Conservation (phyloP, 257 asterid genomes). For the Solanum neorickii region DNA sequence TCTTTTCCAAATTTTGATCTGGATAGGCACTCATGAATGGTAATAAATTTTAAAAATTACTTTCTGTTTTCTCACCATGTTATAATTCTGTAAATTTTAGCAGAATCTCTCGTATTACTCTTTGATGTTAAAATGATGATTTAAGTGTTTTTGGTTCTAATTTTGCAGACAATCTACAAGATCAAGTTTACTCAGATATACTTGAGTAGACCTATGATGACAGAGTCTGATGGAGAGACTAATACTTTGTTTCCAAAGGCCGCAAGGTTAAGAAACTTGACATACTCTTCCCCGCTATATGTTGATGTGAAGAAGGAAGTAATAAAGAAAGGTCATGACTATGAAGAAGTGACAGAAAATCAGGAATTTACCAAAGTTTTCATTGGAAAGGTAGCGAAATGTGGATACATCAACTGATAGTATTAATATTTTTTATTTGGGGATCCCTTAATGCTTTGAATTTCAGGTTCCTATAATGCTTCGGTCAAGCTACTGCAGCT, state of each 20-base stretch:
- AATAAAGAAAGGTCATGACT: slow-evolving; percentile 91
- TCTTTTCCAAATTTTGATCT: not conserved
- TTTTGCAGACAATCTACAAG: slow-evolving; percentile 76
- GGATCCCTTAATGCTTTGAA: not conserved
- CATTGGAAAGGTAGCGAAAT: slow-evolving; percentile 70
- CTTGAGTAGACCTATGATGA: slow-evolving; percentile 98
- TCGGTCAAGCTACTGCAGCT: slow-evolving; percentile 89
- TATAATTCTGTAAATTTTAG: not conserved
- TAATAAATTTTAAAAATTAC: not conserved
- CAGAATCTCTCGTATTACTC: not conserved
- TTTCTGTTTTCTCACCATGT: not conserved
- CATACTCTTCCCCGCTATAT: slow-evolving; percentile 93
- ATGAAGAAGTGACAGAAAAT: slow-evolving; percentile 93
- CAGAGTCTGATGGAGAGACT: slow-evolving; percentile 98
- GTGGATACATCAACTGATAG: not conserved
- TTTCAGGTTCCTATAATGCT: slow-evolving; percentile 91
- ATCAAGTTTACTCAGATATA: slow-evolving; percentile 90
- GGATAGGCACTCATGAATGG: not conserved
- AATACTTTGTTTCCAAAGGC: slow-evolving; percentile 98
- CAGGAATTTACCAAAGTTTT: slow-evolving; percentile 94
- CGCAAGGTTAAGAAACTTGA: slow-evolving; percentile 90
- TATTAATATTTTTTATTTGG: not conserved
- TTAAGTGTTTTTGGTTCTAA: not conserved
- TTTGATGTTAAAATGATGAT: not conserved
- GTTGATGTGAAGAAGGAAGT: slow-evolving; percentile 87